Conservation (phyloP, 306 rosid species). For the Morella rubra region DNA sequence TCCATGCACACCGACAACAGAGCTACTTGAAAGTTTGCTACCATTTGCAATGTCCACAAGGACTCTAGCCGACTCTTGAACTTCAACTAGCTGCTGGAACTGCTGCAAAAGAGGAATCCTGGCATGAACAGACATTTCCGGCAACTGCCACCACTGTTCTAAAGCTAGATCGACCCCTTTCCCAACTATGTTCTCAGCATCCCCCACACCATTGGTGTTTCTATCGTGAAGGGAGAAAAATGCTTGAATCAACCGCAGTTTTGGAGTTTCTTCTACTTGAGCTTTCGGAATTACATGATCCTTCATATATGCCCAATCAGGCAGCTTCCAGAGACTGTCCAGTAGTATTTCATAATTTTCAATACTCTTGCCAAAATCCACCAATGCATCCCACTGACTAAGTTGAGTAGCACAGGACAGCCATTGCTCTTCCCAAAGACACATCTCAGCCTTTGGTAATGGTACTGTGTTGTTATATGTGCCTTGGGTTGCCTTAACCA, state of each 20-base stretch:
- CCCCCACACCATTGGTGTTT: conserved; percentile 85
- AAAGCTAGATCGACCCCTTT: conserved; percentile 95
- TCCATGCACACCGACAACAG: conserved; percentile 79
- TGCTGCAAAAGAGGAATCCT: conserved; percentile 97
- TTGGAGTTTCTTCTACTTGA: conserved; percentile 98
- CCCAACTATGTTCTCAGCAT: conserved; percentile 85
- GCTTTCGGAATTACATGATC: conserved; percentile 97
- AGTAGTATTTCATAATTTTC: conserved; percentile 94
- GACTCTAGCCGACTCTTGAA: conserved; percentile 85
- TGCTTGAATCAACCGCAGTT: conserved; percentile 85
- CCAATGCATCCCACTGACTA: conserved; percentile 96
- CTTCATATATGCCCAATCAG: conserved; percentile 97
- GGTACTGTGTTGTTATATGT: conserved; percentile 89
- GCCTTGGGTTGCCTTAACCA: conserved; percentile 99
- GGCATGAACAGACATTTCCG: conserved; percentile 96
- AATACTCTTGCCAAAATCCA: conserved; percentile 90
- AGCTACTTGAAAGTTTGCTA: conserved; percentile 64
- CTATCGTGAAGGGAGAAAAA: conserved; percentile 89
- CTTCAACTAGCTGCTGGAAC: conserved; percentile 98
- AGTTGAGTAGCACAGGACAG: conserved; percentile 89
- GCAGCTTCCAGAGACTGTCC: conserved; percentile 94
- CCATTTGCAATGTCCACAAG: conserved; percentile 88
- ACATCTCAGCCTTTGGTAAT: conserved; percentile 99
- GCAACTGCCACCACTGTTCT: conserved; percentile 99
- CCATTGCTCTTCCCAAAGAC: conserved; percentile 99